These are phyloP conservation scores for Coccomyxa subellipsoidea DNA, from an alignment of 163 green algal species.

Conservation along the genomic window DNA sequence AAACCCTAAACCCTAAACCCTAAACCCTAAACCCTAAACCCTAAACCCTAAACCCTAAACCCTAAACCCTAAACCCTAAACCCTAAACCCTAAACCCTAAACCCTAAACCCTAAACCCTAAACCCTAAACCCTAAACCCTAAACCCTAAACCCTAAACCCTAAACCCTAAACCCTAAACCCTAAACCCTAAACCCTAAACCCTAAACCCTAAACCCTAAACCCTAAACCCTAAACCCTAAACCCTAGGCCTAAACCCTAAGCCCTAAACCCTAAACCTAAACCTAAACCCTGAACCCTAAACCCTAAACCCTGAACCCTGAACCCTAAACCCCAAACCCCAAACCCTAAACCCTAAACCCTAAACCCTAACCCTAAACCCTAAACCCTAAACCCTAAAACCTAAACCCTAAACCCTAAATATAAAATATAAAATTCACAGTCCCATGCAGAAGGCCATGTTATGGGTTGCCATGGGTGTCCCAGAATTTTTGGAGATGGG, in stretches of 20 bases:
- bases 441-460: not conserved
- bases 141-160: not conserved
- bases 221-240: not conserved
- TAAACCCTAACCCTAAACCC: not conserved
- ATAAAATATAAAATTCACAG: no score
- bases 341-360: constrained; percentile 6
- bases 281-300: constrained; percentile 1
- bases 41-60: not conserved
- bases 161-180: not conserved
- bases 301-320: not conserved
- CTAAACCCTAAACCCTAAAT: not conserved
- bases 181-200: not conserved
- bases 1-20: not conserved
- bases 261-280: not conserved
- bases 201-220: not conserved
- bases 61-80: not conserved
- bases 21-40: not conserved
- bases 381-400: not conserved
- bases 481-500: no score
- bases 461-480: no score
- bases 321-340: not conserved
- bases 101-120: not conserved
- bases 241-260: not conserved
- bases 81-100: not conserved
- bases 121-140: not conserved